These are phyloP conservation scores for Cicer pinnatifidum DNA, from an alignment of 306 rosid genomes.

Conservation along the genomic window DNA sequence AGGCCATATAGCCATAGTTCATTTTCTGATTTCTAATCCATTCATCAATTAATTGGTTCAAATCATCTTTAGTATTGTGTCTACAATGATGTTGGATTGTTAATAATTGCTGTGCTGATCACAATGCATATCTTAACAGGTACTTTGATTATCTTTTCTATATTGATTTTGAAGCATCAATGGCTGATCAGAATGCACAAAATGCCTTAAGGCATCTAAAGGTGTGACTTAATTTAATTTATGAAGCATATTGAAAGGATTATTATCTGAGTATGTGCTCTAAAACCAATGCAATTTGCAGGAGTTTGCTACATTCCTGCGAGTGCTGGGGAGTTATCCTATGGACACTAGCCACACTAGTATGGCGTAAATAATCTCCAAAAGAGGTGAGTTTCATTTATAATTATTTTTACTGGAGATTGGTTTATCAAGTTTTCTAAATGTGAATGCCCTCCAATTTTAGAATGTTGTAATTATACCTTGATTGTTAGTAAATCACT, in stretches of 20 bases:
- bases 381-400: constrained; percentile 44
- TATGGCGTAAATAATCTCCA: constrained; percentile 50
- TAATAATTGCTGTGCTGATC: constrained; percentile 41
- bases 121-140: constrained; percentile 53
- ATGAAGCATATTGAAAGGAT: constrained; percentile 33
- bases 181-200: constrained; percentile 93
- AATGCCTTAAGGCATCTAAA: constrained; percentile 83
- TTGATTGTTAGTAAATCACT: constrained; percentile 28
- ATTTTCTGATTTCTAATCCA: constrained; percentile 17
- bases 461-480: constrained; percentile 6
- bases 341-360: constrained; percentile 76
- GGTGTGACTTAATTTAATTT: constrained; percentile 51
- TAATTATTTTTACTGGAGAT: constrained; percentile 4
- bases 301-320: constrained; percentile 94
- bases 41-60: constrained; percentile 24
- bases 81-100: constrained; percentile 19
- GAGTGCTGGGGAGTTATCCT: constrained; percentile 99
- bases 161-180: constrained; percentile 95
- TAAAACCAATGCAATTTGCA: constrained; percentile 49
- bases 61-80: constrained; percentile 26
- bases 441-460: constrained; percentile 31
- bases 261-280: constrained; percentile 22
- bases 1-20: constrained; percentile 34
- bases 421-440: constrained; percentile 26
- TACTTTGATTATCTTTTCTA: constrained; percentile 91